These are phyloP conservation scores for Otatea glauca DNA, from an alignment of 176 grass and related monocot genomes.

Conservation along the genomic window DNA sequence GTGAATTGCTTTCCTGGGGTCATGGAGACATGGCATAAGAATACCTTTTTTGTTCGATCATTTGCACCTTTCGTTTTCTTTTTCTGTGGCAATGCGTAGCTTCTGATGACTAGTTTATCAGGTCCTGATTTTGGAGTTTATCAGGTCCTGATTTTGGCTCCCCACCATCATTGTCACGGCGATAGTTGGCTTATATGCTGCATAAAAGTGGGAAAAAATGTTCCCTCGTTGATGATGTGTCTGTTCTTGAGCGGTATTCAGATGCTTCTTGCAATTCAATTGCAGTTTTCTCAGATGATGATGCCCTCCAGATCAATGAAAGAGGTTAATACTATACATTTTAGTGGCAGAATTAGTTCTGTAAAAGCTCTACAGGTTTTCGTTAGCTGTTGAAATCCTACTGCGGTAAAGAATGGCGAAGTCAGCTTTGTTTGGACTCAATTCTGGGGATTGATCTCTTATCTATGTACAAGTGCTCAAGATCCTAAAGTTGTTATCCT, in stretches of 20 bases:
- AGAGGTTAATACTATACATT: conserved; percentile 56
- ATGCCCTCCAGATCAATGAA: conserved; percentile 83
- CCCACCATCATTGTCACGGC: conserved; percentile 51
- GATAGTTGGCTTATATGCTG: conserved; percentile 69
- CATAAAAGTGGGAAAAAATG: conserved; percentile 74
- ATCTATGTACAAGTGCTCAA: conserved; percentile 58
- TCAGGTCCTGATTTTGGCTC: conserved; percentile 95
- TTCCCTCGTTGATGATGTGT: conserved; percentile 74
- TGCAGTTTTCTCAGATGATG: conserved; percentile 76
- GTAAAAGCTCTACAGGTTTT: conserved; percentile 16
- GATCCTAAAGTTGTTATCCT: conserved; percentile 69
- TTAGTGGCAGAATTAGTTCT: background rate
- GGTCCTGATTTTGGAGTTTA: no score
- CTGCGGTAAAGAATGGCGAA: conserved; percentile 80
- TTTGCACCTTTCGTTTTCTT: conserved; percentile 4
- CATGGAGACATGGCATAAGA: conserved; percentile 4
- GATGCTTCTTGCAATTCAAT: conserved; percentile 91
- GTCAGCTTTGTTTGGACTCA: conserved; percentile 83
- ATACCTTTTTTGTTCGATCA: conserved; percentile 4
- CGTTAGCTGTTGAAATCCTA: conserved; percentile 34
- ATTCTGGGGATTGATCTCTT: conserved; percentile 77
- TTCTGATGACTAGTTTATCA: conserved; percentile 47
- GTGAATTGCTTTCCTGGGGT: background rate
- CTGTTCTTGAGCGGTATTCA: conserved; percentile 74
- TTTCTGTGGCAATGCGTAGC: conserved; percentile 3